Evolutionary conservation across 75 land plant species (phyloP).

Genomic region (Pinus tabuliformis): DNA sequence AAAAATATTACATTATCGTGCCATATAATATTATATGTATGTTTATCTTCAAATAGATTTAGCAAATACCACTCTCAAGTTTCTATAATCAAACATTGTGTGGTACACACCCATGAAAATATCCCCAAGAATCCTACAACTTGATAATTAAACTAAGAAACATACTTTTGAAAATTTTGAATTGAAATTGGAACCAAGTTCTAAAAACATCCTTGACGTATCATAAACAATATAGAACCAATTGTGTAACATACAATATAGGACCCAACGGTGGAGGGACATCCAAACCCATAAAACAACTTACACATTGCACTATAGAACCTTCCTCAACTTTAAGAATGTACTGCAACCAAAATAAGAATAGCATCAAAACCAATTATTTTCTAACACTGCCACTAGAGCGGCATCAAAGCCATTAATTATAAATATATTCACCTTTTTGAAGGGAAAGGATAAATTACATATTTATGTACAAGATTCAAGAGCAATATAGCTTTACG

Average conservation of each 20-base stretch:
- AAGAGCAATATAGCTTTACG: too few relatives aligned
- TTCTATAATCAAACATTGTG: slow-evolving; percentile 72
- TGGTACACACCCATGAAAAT: slow-evolving; percentile 78
- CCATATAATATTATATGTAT: too few relatives aligned
- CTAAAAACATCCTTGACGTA: neutral
- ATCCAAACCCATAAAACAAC: slow-evolving; percentile 53
- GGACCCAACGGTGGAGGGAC: slow-evolving; percentile 52
- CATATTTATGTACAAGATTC: too few relatives aligned
- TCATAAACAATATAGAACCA: neutral
- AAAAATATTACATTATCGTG: too few relatives aligned
- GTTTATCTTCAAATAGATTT: slow-evolving; percentile 21
- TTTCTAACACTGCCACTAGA: too few relatives aligned
- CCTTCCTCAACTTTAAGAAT: slow-evolving; percentile 48
- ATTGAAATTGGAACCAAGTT: too few relatives aligned
- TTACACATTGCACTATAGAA: slow-evolving; percentile 31
- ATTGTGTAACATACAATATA: slow-evolving; percentile 33
- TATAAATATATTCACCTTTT: neutral
- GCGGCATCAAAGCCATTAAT: too few relatives aligned
- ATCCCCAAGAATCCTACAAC: slow-evolving; percentile 78
- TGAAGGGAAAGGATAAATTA: neutral
- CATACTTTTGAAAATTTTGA: neutral
- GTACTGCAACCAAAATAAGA: slow-evolving; percentile 28
- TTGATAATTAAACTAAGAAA: neutral
- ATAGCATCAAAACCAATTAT: neutral
- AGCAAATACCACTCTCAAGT: slow-evolving; percentile 61